Percentiles rank a stretch among this genome's conserved stretches.
Evolutionary conservation across 2,329 filamentous ascomycete species (phyloP).

Genomic region (Fusarium duplospermum): DNA sequence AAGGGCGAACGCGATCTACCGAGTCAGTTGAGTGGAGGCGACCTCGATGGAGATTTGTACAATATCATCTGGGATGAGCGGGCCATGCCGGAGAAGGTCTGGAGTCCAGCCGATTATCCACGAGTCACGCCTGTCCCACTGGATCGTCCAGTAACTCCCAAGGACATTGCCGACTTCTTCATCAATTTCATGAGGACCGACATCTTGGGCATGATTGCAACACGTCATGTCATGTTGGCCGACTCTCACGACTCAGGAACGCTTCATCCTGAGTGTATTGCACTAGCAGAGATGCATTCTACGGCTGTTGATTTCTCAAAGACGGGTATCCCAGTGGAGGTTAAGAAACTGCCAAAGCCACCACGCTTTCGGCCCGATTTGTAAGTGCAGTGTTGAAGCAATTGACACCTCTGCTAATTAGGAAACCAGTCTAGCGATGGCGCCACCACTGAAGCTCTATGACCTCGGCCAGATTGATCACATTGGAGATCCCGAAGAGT

Average conservation of each 20-base stretch:
- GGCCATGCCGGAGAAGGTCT: constrained; percentile 57
- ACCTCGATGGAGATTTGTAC: constrained; percentile 86
- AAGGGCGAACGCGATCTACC: constrained; percentile 79
- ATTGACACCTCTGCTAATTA: background rate
- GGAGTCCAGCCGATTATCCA: constrained; percentile 77
- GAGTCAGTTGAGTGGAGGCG: constrained; percentile 82
- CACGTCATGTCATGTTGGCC: constrained; percentile 71
- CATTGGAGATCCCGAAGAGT: constrained; percentile 46
- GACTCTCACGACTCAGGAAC: constrained; percentile 68
- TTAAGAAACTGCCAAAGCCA: constrained; percentile 55
- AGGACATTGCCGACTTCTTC: constrained; percentile 85
- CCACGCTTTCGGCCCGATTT: constrained; percentile 64
- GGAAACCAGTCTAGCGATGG: constrained; percentile 56
- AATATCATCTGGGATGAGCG: constrained; percentile 79
- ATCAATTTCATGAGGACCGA: constrained; percentile 80
- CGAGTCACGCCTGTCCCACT: constrained; percentile 68
- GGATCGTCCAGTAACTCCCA: constrained; percentile 65
- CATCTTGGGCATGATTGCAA: constrained; percentile 73
- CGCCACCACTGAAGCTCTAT: constrained; percentile 58
- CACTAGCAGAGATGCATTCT: constrained; percentile 73
- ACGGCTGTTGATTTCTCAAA: constrained; percentile 82
- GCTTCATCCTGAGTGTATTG: constrained; percentile 60
- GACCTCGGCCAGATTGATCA: constrained; percentile 55
- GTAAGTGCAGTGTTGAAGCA: constrained; percentile 50
- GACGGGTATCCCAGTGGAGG: constrained; percentile 71